Evolutionary conservation across 202 grass and related monocot species (phyloP), one percentile per base, ranked within the genome.

Genomic region (Schoenoplectus triqueter): DNA sequence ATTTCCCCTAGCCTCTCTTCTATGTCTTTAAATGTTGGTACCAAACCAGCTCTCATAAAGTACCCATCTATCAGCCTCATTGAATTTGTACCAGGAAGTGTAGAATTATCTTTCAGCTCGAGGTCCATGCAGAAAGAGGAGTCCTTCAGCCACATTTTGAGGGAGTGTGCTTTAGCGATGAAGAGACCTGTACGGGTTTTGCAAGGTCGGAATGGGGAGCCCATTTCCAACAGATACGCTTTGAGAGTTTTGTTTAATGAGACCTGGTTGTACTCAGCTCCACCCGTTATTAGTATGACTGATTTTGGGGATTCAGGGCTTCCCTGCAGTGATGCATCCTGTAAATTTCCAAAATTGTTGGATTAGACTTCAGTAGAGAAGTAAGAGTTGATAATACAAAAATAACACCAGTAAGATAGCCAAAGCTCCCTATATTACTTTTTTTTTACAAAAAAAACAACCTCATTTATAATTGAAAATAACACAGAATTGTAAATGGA

Each of bases 121-220:
- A 97, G 90, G 80, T 97, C 92, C 89, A 94, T 87, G 84, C 92
- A 97, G 74, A 97, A 97, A 86, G 90, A 82, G 75, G 94, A 97
- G 78, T 97, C 92, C 87, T 97, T 97, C 63, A 97, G 79, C 92
- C 92, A 92, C 94, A 94, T 94, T 80, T 87, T 92, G 87, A 97
- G 92, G 60, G 95, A 93, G 72, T 95, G 92, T 66, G 84, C 87
- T 82, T 97, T 97, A 69, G 69, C 92, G 49, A 93, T 88, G 77
- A 97, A 89, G 22, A 90, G 64, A 77, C 95, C 95, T 84, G 82
- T 90, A 42, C 92, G 91, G 69, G 62, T 91, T 92, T 76, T 95
- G 81, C 89, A 91, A 73, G 91, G 88, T 78, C 90, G 90, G 80
- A 97, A 95, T 40, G 92, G 95, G 54, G 92, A 93, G 0, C 95